phyloP scores from a whole-genome alignment of 2,329 filamentous ascomycete species.

The Cryphonectria naterciae region DNA sequence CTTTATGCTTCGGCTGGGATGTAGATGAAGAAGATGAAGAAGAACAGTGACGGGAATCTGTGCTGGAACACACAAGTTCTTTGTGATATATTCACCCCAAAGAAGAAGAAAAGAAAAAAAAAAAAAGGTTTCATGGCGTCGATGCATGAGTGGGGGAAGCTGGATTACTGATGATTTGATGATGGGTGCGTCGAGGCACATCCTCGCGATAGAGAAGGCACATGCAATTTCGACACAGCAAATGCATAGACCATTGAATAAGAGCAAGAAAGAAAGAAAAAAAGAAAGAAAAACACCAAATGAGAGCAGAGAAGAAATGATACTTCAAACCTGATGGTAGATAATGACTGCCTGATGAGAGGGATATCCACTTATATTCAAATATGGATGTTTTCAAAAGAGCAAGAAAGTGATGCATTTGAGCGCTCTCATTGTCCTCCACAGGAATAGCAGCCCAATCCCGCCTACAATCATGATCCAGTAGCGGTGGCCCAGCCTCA shows the following conservation, averaged over 20 bases:
- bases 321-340: background rate
- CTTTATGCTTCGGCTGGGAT: background rate
- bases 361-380: background rate
- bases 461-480: conserved; percentile 5
- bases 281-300: background rate
- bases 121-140: background rate
- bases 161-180: conserved; percentile 1
- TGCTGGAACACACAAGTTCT: background rate
- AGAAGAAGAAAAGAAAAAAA: too few relatives aligned
- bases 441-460: conserved; percentile 6
- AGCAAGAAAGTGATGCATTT: conserved; percentile 3
- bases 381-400: background rate
- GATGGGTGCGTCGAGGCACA: background rate
- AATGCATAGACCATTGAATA: background rate
- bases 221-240: background rate
- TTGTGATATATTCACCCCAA: conserved; percentile 12
- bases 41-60: background rate
- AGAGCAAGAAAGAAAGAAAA: background rate
- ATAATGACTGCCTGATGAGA: background rate
- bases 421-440: background rate
- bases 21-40: background rate
- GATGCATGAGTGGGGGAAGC: background rate
- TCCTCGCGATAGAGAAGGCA: background rate
- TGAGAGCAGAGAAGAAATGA: background rate
- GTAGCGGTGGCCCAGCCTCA: background rate